Evolutionary conservation across 1,284 basidiomycete species (phyloP).

Genomic region (Leccinum glutinopallens): DNA sequence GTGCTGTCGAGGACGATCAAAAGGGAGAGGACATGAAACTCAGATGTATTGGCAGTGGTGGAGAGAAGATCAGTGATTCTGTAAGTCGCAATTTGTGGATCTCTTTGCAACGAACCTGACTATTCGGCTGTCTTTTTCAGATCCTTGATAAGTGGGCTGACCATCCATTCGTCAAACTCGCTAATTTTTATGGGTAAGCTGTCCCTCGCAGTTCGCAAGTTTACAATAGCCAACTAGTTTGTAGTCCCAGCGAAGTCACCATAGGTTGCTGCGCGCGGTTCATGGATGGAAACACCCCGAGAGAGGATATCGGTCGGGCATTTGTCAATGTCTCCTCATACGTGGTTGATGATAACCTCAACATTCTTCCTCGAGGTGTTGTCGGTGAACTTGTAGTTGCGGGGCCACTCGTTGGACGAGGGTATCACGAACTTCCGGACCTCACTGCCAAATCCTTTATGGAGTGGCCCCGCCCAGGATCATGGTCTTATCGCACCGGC

Average conservation of each 20-base stretch:
- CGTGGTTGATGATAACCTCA: slow-evolving; percentile 42
- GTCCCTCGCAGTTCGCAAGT: slow-evolving; percentile 14
- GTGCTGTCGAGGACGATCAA: slow-evolving; percentile 37
- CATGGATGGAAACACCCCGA: slow-evolving; percentile 45
- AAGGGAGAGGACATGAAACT: slow-evolving; percentile 36
- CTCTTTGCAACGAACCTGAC: not conserved
- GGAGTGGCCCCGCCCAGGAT: slow-evolving; percentile 45
- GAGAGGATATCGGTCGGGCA: slow-evolving; percentile 47
- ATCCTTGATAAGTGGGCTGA: slow-evolving; percentile 55
- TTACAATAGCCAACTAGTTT: not conserved
- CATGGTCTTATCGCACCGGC: slow-evolving; percentile 53
- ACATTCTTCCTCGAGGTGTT: slow-evolving; percentile 47
- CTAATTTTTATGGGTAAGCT: slow-evolving; percentile 53
- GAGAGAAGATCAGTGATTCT: slow-evolving; percentile 56
- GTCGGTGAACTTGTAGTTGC: slow-evolving; percentile 55
- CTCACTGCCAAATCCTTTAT: slow-evolving; percentile 50
- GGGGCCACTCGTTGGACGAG: slow-evolving; percentile 53
- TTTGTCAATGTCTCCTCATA: slow-evolving; percentile 42
- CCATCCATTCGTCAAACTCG: slow-evolving; percentile 46
- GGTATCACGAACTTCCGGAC: slow-evolving; percentile 50
- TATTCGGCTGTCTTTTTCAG: slow-evolving; percentile 28
- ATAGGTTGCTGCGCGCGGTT: slow-evolving; percentile 54
- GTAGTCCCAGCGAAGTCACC: slow-evolving; percentile 47
- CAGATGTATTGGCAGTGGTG: slow-evolving; percentile 51
- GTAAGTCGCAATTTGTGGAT: slow-evolving; percentile 34